Percentiles rank a stretch among this genome's conserved stretches.
phyloP scores from a whole-genome alignment of 2,329 filamentous ascomycete genomes.

The Leptographium radiaticola region DNA sequence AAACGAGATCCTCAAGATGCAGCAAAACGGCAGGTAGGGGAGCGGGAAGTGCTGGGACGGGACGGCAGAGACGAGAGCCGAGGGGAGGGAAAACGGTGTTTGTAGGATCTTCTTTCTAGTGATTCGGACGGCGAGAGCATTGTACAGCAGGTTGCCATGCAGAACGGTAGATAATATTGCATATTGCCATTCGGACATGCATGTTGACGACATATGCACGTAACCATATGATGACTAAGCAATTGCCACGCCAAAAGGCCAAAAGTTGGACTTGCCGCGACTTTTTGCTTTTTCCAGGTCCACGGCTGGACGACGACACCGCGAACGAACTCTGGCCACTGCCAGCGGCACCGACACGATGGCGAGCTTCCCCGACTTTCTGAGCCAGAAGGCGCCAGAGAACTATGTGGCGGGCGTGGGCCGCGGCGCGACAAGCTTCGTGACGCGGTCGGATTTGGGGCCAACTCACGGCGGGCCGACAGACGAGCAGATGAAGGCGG shows the following conservation, averaged over 20 bases:
- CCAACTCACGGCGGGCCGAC: constrained; percentile 90
- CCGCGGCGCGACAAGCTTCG: constrained; percentile 95
- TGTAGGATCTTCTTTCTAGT: too few relatives aligned
- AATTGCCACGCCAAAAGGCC: not conserved
- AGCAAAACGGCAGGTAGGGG: constrained; percentile 10
- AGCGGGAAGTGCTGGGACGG: not conserved
- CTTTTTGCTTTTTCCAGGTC: too few relatives aligned
- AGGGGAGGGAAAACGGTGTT: not conserved
- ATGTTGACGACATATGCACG: too few relatives aligned
- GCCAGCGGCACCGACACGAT: constrained; percentile 21
- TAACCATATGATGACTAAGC: not conserved
- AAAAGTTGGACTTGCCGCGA: too few relatives aligned
- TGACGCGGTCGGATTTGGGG: constrained; percentile 89
- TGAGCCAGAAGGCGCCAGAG: constrained; percentile 73
- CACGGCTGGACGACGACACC: too few relatives aligned
- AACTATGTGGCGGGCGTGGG: constrained; percentile 94
- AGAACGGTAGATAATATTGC: too few relatives aligned
- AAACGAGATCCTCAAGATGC: constrained; percentile 52
- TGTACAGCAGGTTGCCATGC: too few relatives aligned
- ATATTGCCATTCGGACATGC: not conserved
- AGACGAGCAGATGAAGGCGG: constrained; percentile 96
- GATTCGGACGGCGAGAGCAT: too few relatives aligned
- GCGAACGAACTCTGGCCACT: too few relatives aligned
- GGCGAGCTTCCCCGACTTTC: constrained; percentile 62
- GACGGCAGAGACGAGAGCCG: not conserved